Conservation (phyloP, 2,329 filamentous ascomycete species). For the Xylaria sp. region DNA sequence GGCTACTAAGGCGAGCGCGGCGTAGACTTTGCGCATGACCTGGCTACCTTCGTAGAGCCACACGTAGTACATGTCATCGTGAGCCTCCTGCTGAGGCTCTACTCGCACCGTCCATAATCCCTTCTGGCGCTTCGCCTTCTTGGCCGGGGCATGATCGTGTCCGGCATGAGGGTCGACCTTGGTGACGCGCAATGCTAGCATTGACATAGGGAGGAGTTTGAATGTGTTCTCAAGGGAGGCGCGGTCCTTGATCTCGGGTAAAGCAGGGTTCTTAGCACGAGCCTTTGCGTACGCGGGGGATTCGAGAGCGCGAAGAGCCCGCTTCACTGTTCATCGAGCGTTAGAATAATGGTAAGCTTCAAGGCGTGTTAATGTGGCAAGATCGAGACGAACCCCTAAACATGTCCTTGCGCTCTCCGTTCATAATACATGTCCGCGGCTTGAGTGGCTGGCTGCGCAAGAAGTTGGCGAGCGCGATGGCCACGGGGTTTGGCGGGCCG, state of each 20-base stretch:
- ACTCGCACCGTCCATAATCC: slow-evolving; percentile 95
- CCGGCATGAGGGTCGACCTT: slow-evolving; percentile 81
- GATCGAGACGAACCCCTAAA: slow-evolving; percentile 74
- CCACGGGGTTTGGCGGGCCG: slow-evolving; percentile 85
- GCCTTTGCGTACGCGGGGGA: slow-evolving; percentile 91
- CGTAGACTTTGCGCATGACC: slow-evolving; percentile 92
- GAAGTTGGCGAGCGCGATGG: slow-evolving; percentile 88
- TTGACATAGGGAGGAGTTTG: slow-evolving; percentile 91
- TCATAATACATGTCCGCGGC: slow-evolving; percentile 86
- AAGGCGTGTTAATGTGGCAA: slow-evolving; percentile 15
- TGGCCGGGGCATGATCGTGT: slow-evolving; percentile 68
- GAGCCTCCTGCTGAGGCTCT: slow-evolving; percentile 91
- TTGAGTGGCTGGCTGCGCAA: slow-evolving; percentile 85
- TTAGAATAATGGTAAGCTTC: slow-evolving; percentile 21
- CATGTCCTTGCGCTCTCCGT: slow-evolving; percentile 97
- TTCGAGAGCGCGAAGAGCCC: slow-evolving; percentile 87
- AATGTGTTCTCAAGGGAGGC: slow-evolving; percentile 90
- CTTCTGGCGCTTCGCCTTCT: slow-evolving; percentile 88
- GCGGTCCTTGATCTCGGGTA: slow-evolving; percentile 87
- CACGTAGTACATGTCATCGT: slow-evolving; percentile 89
- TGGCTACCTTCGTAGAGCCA: slow-evolving; percentile 97
- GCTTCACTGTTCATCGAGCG: slow-evolving; percentile 72
- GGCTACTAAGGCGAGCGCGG: slow-evolving; percentile 76
- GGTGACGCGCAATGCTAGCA: slow-evolving; percentile 87
- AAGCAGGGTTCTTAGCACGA: slow-evolving; percentile 83